A percentile compares a stretch with the other conserved stretches of the same genome.
phyloP scores from a whole-genome alignment of 768 basidiomycete species.

The Naganishia friedmannii region DNA sequence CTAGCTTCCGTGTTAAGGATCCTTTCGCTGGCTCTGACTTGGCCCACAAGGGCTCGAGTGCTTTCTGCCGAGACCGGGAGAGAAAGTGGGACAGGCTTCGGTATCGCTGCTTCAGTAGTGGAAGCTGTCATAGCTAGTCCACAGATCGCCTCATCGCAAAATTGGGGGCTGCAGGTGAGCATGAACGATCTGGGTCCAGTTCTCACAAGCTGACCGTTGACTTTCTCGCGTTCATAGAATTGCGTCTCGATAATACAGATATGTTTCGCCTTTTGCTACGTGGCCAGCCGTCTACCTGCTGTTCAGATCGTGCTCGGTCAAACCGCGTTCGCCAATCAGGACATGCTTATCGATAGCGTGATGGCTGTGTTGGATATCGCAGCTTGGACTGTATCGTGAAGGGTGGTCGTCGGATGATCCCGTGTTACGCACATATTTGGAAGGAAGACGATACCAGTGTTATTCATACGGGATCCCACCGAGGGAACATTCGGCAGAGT shows the following conservation, averaged over 20 bases:
- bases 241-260: not conserved
- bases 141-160: not conserved
- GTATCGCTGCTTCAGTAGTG: not conserved
- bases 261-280: not conserved
- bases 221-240: not conserved
- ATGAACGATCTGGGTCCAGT: too few relatives aligned
- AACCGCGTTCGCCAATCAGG: not conserved
- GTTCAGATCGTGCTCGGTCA: constrained; percentile 12
- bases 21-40: not conserved
- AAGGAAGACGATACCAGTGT: too few relatives aligned
- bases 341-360: not conserved
- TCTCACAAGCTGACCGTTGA: not conserved
- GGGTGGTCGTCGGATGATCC: not conserved
- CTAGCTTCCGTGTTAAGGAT: constrained; percentile 6
- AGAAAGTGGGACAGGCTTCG: not conserved
- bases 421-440: too few relatives aligned
- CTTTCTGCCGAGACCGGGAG: not conserved
- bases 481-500: too few relatives aligned
- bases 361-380: not conserved
- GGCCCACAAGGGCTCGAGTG: not conserved
- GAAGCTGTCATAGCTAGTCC: not conserved
- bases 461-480: too few relatives aligned
- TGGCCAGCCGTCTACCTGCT: not conserved
- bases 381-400: not conserved
- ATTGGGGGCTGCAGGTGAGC: not conserved